phyloP scores from a whole-genome alignment of 2,329 filamentous ascomycete species.

The Decorospora gaudefroyi region DNA sequence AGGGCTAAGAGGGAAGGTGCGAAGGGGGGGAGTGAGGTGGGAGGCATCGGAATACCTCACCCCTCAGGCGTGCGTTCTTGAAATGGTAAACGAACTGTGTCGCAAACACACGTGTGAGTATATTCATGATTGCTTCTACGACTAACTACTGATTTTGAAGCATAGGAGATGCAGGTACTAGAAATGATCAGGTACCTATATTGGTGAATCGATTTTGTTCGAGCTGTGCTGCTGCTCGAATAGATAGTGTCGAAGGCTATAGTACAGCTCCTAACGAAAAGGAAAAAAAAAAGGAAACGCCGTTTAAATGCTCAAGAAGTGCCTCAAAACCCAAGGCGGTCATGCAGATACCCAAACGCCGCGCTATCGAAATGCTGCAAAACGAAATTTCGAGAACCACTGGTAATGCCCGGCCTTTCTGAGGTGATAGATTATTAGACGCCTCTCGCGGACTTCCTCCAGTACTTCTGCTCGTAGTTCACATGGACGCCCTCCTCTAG shows the following conservation, averaged over 20 bases:
- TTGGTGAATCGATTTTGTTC: too few species aligned
- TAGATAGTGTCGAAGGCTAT: slow-evolving; percentile 9
- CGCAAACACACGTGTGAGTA: too few species aligned
- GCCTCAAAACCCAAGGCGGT: slow-evolving; percentile 19
- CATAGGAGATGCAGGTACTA: too few species aligned
- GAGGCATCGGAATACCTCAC: background rate
- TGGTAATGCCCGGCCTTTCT: background rate
- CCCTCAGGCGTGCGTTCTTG: background rate
- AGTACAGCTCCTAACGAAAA: slow-evolving; percentile 23
- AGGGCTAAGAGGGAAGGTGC: slow-evolving; percentile 34
- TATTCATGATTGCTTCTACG: too few species aligned
- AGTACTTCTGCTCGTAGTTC: slow-evolving; percentile 64
- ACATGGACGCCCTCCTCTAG: slow-evolving; percentile 54
- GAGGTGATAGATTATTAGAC: slow-evolving; percentile 13
- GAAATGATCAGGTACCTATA: too few species aligned
- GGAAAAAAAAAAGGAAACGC: slow-evolving; percentile 17
- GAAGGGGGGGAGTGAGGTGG: background rate
- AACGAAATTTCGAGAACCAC: slow-evolving; percentile 9
- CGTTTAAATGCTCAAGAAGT: slow-evolving; percentile 26
- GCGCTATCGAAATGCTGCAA: slow-evolving; percentile 44
- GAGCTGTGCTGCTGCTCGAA: background rate
- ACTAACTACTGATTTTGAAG: too few species aligned
- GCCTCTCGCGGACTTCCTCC: slow-evolving; percentile 55
- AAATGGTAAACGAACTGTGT: too few species aligned
- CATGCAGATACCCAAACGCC: slow-evolving; percentile 44